Base-by-base conservation (phyloP, 2,329 filamentous ascomycete genomes). In the Chaetothyriales sp. region DNA sequence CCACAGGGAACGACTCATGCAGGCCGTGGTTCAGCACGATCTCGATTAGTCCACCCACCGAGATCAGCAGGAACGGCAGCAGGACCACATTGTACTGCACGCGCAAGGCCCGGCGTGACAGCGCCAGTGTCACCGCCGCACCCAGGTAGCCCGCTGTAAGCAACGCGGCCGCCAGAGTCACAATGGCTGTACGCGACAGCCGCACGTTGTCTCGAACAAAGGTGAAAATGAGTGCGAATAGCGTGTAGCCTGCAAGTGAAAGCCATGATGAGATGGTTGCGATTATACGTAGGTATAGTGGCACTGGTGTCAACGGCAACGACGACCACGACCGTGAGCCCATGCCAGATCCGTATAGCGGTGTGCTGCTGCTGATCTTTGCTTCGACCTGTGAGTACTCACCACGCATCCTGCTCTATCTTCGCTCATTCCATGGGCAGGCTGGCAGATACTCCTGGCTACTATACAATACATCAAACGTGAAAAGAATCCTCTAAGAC, bases 21-120 rank as follows among this genome's bases (percentile, higher is more conserved):
- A 53, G 48, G 52, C 50, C 56, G 46, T 54, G 54, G 50, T 56
- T 59, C 47, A 55, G 44, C 46, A 60, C 53, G 19, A 57, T 58
- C 18, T 55, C 51, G 48, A 61, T 56, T 19, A 61, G n/a, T n/a
- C 59, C 59, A 43, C 58, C 50, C 18, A 56, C 50, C 9, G 55
- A 58, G 18, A 56, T 58, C 9, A 54, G 56, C n/a, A 61, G 46
- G 7, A 56, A 51, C 15, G 59, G 59, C 18, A 60, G 48, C 19
- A 61, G 53, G 44, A 60, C 56, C 43, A 46, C 51, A 51, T 61
- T 56, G 46, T 57, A 56, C 8, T 53, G 50, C 51, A 61, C 58
- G 22, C 22, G 22, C 10, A 58, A 49, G 18, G 58, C 44, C 45
- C 57, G 58, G 49, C 56, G 50, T 43, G 54, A 53, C 33, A 40